Conservation (phyloP, 352 stramenopile species). For the Phytophthora cajani region DNA sequence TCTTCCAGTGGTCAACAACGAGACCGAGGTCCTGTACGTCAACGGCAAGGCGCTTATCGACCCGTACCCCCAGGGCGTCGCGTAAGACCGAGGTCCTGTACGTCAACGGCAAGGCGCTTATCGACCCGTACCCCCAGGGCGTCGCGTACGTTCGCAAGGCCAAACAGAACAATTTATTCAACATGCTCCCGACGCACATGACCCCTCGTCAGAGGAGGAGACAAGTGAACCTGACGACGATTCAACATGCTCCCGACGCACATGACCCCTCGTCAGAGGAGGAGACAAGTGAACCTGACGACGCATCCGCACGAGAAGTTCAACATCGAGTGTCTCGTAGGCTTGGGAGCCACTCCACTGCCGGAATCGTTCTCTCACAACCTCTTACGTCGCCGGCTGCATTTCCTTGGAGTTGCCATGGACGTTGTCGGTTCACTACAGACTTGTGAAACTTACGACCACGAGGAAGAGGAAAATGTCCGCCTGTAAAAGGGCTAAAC, state of each 20-base stretch:
- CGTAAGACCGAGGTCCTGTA: slow-evolving; percentile 44
- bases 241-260: slow-evolving; percentile 58
- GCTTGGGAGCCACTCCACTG: slow-evolving; percentile 47
- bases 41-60: slow-evolving; percentile 36
- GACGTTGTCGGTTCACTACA: slow-evolving; percentile 27
- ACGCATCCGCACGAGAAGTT: slow-evolving; percentile 21
- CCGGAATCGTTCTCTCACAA: slow-evolving; percentile 29
- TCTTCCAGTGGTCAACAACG: slow-evolving; percentile 25
- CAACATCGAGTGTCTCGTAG: slow-evolving; percentile 53
- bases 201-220: slow-evolving; percentile 42
- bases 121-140: slow-evolving; percentile 32
- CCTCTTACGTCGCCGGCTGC: slow-evolving; percentile 40
- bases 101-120: slow-evolving; percentile 33
- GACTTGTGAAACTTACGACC: slow-evolving; percentile 31
- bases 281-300: slow-evolving; percentile 21
- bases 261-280: slow-evolving; percentile 48
- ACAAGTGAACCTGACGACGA: slow-evolving; percentile 15
- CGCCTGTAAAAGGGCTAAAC: not conserved
- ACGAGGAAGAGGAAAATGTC: not conserved
- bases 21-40: slow-evolving; percentile 35
- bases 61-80: slow-evolving; percentile 28
- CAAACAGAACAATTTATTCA: slow-evolving; percentile 48
- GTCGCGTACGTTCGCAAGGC: slow-evolving; percentile 41
- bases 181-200: slow-evolving; percentile 55
- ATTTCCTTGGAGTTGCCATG: slow-evolving; percentile 41